Percentiles rank a stretch among this genome's conserved stretches.
phyloP scores from a whole-genome alignment of 139 green algal genomes.

The Picochlorum sp. region DNA sequence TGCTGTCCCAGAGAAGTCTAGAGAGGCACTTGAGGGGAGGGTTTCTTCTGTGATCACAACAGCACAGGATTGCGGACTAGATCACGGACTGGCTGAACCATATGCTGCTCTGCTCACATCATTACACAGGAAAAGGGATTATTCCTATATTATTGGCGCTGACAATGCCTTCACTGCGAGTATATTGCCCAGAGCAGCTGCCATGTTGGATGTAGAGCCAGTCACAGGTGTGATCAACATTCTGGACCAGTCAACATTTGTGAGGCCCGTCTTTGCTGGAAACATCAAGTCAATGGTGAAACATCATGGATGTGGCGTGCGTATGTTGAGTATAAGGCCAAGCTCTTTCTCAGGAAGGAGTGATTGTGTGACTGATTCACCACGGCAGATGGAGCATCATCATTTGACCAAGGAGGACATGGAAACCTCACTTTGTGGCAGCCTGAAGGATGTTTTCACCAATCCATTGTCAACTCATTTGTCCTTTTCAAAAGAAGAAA shows the following conservation, averaged over 20 bases:
- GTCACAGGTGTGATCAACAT: conserved; percentile 68
- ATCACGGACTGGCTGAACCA: conserved; percentile 57
- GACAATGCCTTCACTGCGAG: conserved; percentile 69
- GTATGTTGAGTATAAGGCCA: conserved; percentile 65
- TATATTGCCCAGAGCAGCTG: conserved; percentile 75
- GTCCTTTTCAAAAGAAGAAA: too few relatives aligned
- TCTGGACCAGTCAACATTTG: conserved; percentile 52
- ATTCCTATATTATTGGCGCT: conserved; percentile 61
- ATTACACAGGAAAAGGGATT: conserved; percentile 39
- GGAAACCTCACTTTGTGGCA: too few relatives aligned
- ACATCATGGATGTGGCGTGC: conserved; percentile 15
- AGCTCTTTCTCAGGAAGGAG: conserved; percentile 51
- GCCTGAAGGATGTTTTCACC: too few relatives aligned
- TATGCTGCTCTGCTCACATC: conserved; percentile 28
- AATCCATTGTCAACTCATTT: too few relatives aligned
- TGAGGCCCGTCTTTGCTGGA: conserved; percentile 82
- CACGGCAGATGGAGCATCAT: too few relatives aligned
- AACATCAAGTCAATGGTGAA: conserved; percentile 77
- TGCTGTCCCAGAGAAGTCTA: background rate
- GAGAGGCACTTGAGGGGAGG: conserved; percentile 10
- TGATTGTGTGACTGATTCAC: conserved; percentile 41
- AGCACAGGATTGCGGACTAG: conserved; percentile 46
- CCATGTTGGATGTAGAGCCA: conserved; percentile 51
- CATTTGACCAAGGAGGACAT: too few relatives aligned
- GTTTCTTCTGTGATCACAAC: conserved; percentile 13